Conservation (phyloP, 2,329 filamentous ascomycete species). For the Coniosporium tulheliwenetii region DNA sequence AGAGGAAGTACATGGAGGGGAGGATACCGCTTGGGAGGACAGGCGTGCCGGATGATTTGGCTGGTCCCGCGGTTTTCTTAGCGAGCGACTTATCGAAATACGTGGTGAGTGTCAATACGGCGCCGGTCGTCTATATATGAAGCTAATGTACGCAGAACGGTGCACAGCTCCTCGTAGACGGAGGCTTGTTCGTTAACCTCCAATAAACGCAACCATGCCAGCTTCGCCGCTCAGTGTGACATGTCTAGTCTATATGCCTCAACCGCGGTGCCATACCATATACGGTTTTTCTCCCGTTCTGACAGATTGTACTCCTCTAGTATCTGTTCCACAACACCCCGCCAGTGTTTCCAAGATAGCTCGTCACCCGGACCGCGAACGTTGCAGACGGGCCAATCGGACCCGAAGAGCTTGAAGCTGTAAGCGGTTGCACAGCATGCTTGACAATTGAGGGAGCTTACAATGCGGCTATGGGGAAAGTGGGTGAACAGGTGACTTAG, state of each 20-base stretch:
- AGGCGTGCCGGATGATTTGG: constrained; percentile 59
- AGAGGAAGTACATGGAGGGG: constrained; percentile 64
- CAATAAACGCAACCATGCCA: background rate
- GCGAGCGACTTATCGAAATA: constrained; percentile 67
- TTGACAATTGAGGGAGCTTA: constrained; percentile 19
- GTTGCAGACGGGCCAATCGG: constrained; percentile 88
- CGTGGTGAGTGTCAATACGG: constrained; percentile 31
- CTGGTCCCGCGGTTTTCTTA: constrained; percentile 72
- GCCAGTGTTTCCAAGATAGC: constrained; percentile 63
- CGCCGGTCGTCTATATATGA: background rate
- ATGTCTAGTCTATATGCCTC: constrained; percentile 44
- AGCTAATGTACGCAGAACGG: constrained; percentile 37
- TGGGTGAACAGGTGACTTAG: constrained; percentile 53
- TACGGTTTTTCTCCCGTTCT: constrained; percentile 44
- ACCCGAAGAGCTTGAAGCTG: constrained; percentile 45
- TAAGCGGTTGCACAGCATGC: no score
- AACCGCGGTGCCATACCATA: constrained; percentile 60
- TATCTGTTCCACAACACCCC: constrained; percentile 49
- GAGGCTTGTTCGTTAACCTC: constrained; percentile 57
- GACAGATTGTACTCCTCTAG: constrained; percentile 36
- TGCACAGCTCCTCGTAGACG: constrained; percentile 72
- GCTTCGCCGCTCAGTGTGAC: background rate
- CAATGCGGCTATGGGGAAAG: constrained; percentile 58
- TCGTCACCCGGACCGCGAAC: constrained; percentile 40
- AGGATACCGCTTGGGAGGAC: constrained; percentile 64